Conservation (phyloP, 805 yeast species). For the Wickerhamiella sorbophila region DNA sequence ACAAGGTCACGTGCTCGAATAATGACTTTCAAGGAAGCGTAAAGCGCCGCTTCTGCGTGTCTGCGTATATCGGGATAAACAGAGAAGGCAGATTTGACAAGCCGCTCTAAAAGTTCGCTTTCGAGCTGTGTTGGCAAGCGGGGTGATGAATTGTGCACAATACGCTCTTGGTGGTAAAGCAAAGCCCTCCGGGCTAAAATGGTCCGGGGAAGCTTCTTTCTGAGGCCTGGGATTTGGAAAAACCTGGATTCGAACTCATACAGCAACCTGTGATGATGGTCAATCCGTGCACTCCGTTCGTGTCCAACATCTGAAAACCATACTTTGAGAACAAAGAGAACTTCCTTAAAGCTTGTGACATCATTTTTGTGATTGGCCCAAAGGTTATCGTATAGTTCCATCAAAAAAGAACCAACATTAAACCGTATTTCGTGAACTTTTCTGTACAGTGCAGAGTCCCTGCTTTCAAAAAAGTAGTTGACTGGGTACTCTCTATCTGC, state of each 20-base stretch:
- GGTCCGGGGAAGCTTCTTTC: constrained; percentile 64
- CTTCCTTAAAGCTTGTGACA: constrained; percentile 43
- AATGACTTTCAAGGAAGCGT: constrained; percentile 54
- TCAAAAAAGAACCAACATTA: constrained; percentile 48
- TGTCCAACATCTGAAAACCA: constrained; percentile 76
- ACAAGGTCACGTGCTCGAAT: constrained; percentile 50
- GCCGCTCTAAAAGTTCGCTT: constrained; percentile 44
- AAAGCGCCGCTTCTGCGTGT: constrained; percentile 54
- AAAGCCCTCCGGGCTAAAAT: constrained; percentile 63
- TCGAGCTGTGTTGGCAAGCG: constrained; percentile 59
- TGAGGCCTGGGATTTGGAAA: constrained; percentile 47
- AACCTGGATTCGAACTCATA: constrained; percentile 42
- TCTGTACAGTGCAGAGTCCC: constrained; percentile 33
- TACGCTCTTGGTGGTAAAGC: constrained; percentile 60
- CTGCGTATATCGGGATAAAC: constrained; percentile 54
- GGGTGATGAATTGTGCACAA: constrained; percentile 55
- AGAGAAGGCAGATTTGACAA: constrained; percentile 51
- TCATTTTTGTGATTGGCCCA: constrained; percentile 35
- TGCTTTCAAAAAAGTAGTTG: constrained; percentile 49
- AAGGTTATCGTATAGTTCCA: constrained; percentile 25
- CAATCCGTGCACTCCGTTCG: constrained; percentile 45
- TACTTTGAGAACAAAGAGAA: constrained; percentile 48
- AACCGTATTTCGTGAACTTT: constrained; percentile 48
- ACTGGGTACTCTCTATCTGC: constrained; percentile 49
- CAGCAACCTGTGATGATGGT: constrained; percentile 39